A percentile compares a stretch with the other conserved stretches of the same genome.
phyloP scores from a whole-genome alignment of 2,329 filamentous ascomycete genomes.

The Cytospora chrysosperma region DNA sequence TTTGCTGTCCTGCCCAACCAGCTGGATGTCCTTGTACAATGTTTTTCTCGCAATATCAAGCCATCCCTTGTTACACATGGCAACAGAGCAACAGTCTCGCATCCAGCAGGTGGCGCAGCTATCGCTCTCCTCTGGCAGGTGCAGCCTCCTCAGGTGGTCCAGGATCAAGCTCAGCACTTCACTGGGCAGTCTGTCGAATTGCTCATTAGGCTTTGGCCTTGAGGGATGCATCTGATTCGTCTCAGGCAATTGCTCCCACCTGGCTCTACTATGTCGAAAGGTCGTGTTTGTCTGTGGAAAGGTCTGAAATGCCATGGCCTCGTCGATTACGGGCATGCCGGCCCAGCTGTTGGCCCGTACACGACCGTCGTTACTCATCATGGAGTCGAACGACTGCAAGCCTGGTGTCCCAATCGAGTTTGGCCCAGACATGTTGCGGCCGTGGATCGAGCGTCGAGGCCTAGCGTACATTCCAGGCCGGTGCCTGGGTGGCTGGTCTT shows the following conservation, averaged over 20 bases:
- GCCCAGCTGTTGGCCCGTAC: conserved; percentile 29
- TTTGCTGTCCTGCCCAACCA: conserved; percentile 56
- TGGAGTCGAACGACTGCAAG: conserved; percentile 41
- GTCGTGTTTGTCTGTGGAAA: conserved; percentile 7
- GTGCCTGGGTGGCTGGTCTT: background rate
- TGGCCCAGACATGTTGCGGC: conserved; percentile 20
- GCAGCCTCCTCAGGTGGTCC: conserved; percentile 50
- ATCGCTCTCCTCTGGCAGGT: conserved; percentile 46
- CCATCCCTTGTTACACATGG: conserved; percentile 51
- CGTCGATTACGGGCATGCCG: conserved; percentile 32
- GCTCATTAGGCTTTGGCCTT: conserved; percentile 46
- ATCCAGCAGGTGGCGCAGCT: conserved; percentile 67
- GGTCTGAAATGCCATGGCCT: conserved; percentile 1
- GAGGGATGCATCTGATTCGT: conserved; percentile 30
- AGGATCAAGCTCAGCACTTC: conserved; percentile 60
- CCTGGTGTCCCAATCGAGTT: conserved; percentile 11
- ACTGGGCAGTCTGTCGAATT: conserved; percentile 56
- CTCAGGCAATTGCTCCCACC: conserved; percentile 14
- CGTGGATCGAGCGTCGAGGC: conserved; percentile 30
- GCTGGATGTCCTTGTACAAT: conserved; percentile 58
- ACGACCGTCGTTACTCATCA: conserved; percentile 23
- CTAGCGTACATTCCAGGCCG: conserved; percentile 26
- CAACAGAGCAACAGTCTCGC: conserved; percentile 56
- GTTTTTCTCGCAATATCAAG: conserved; percentile 49
- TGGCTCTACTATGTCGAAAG: background rate